Conservation (phyloP, 73 alveolate genomes). For the Tetrahymena thermophila region DNA sequence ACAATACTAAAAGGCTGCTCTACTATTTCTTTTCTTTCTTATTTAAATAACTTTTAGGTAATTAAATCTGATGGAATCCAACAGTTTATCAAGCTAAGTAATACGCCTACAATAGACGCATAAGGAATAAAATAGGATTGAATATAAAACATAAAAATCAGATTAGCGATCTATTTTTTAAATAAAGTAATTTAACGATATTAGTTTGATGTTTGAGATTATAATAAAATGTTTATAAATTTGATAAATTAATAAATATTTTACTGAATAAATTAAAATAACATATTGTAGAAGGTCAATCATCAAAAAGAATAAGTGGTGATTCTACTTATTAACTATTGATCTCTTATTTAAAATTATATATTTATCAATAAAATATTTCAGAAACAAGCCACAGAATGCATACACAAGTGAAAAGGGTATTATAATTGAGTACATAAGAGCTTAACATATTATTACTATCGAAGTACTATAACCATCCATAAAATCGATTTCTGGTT, state of each 20-base stretch:
- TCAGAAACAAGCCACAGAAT: neutral
- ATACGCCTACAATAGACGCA: neutral
- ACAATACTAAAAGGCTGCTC: neutral
- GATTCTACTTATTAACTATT: neutral
- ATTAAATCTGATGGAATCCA: neutral
- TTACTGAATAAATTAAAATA: neutral
- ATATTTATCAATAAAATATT: neutral
- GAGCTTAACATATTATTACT: neutral
- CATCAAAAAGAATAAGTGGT: neutral
- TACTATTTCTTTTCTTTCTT: neutral
- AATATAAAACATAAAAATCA: neutral
- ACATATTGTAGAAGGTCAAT: neutral
- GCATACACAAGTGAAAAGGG: neutral
- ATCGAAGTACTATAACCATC: neutral
- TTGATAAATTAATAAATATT: no score
- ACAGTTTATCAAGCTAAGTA: neutral
- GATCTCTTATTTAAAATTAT: neutral
- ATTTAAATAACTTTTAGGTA: neutral
- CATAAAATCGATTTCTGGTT: neutral
- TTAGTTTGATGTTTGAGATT: no score
- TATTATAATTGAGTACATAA: neutral
- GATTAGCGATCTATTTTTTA: neutral
- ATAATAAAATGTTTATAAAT: no score
- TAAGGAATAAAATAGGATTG: neutral
- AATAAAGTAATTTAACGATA: neutral